Percentiles rank a stretch among this genome's conserved stretches.
Conservation (phyloP, 2,329 filamentous ascomycete species). For the Dendryphion nanum region DNA sequence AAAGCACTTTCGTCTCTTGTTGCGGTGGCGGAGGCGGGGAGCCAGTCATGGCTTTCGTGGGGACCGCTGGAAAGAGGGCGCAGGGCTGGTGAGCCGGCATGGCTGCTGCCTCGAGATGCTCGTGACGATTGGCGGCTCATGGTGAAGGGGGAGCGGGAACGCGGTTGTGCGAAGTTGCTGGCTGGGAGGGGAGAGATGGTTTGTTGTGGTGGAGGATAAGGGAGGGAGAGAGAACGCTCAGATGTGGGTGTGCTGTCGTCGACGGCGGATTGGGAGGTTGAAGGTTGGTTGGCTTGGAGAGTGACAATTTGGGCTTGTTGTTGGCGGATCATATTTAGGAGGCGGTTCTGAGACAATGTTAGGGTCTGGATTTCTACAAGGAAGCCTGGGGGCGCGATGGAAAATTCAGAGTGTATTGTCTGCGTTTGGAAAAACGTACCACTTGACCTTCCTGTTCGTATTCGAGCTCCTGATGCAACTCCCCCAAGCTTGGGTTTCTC, state of each 20-base stretch:
- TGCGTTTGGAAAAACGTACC: constrained; percentile 44
- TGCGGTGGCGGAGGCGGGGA: constrained; percentile 47
- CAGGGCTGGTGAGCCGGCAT: constrained; percentile 45
- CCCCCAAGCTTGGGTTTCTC: constrained; percentile 68
- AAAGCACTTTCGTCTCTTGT: constrained; percentile 70
- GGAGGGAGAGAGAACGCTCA: constrained; percentile 46
- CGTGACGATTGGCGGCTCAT: constrained; percentile 47
- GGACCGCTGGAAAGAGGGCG: constrained; percentile 51
- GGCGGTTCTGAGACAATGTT: constrained; percentile 59
- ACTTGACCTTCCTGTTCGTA: constrained; percentile 78
- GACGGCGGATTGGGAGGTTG: constrained; percentile 44
- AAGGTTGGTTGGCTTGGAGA: constrained; percentile 46
- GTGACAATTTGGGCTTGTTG: constrained; percentile 70
- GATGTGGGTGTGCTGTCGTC: constrained; percentile 54
- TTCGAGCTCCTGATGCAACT: constrained; percentile 76
- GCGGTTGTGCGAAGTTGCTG: constrained; percentile 49
- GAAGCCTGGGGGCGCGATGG: neutral
- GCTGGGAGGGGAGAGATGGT: constrained; percentile 37
- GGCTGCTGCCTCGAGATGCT: constrained; percentile 39
- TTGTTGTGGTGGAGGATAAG: constrained; percentile 32
- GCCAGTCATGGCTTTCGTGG: constrained; percentile 59
- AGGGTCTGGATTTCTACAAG: neutral
- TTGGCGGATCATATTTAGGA: constrained; percentile 72
- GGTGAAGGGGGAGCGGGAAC: constrained; percentile 34
- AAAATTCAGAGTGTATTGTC: neutral